phyloP scores from a whole-genome alignment of 768 basidiomycete species.

The Coprinopsis sp. region DNA sequence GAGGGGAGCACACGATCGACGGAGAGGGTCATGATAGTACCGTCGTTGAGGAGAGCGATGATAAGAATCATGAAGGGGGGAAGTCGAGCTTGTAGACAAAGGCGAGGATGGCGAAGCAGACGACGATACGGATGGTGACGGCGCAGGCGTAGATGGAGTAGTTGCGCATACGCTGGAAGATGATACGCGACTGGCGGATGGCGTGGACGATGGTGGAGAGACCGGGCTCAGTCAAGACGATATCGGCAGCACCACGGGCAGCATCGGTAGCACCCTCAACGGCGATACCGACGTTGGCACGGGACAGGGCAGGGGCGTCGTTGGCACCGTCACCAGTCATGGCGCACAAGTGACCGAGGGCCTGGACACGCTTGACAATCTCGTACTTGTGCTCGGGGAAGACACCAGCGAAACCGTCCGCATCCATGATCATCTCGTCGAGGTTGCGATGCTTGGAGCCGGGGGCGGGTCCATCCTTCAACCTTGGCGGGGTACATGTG shows the following conservation, averaged over 20 bases:
- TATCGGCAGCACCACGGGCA: constrained; percentile 97
- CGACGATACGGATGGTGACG: constrained; percentile 98
- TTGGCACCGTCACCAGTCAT: constrained; percentile 99
- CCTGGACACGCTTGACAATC: constrained; percentile 98
- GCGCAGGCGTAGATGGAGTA: constrained; percentile 96
- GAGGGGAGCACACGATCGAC: constrained; percentile 96
- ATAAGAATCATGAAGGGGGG: constrained; percentile 99
- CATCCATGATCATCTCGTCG: constrained; percentile 99
- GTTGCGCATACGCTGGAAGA: constrained; percentile 99
- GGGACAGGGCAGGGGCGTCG: constrained; percentile 94
- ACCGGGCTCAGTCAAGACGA: constrained; percentile 97
- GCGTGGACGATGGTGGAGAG: constrained; percentile 99
- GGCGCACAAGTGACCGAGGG: constrained; percentile 90
- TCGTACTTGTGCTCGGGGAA: constrained; percentile 99
- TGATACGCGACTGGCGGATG: constrained; percentile 95
- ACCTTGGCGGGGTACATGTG: constrained; percentile 99
- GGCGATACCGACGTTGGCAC: constrained; percentile 99
- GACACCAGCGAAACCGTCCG: constrained; percentile 97
- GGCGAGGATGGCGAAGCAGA: constrained; percentile 92
- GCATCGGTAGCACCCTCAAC: constrained; percentile 99
- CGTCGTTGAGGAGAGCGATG: constrained; percentile 95
- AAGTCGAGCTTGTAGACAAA: constrained; percentile 98
- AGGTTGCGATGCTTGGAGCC: constrained; percentile 78
- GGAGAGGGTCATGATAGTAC: constrained; percentile 98
- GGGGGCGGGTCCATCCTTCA: constrained; percentile 93